A percentile compares a stretch with the other conserved stretches of the same genome.
phyloP scores from a whole-genome alignment of 2,329 filamentous ascomycete genomes.

The Leptoxyphium fumago region DNA sequence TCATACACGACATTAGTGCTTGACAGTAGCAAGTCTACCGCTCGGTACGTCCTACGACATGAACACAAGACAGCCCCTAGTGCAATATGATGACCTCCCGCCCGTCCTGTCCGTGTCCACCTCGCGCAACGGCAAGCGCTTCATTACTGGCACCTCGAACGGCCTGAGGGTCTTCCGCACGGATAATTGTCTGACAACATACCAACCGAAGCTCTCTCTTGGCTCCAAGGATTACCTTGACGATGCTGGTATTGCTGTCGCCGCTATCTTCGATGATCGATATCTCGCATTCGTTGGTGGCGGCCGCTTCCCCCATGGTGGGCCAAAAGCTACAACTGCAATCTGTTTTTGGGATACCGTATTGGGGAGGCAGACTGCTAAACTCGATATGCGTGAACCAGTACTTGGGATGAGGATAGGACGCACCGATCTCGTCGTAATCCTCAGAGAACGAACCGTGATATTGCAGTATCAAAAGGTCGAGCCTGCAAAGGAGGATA shows the following conservation, averaged over 20 bases:
- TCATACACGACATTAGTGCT: too few relatives aligned
- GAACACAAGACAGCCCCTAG: slow-evolving; percentile 81
- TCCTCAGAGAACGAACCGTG: slow-evolving; percentile 34
- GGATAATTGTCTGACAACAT: slow-evolving; percentile 22
- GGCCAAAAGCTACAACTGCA: slow-evolving; percentile 20
- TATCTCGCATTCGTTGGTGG: slow-evolving; percentile 84
- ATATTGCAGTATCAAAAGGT: slow-evolving; percentile 15
- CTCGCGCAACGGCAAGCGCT: slow-evolving; percentile 72
- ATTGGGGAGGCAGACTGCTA: slow-evolving; percentile 60
- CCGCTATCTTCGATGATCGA: slow-evolving; percentile 20
- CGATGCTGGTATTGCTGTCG: slow-evolving; percentile 15
- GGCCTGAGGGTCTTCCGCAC: slow-evolving; percentile 49
- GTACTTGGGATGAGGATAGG: slow-evolving; percentile 69
- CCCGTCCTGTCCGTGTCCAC: slow-evolving; percentile 67
- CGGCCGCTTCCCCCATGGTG: slow-evolving; percentile 36
- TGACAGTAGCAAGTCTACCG: too few relatives aligned
- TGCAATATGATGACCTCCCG: slow-evolving; percentile 56
- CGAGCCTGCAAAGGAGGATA: not conserved
- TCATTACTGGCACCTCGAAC: slow-evolving; percentile 71
- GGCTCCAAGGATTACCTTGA: not conserved
- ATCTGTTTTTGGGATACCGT: slow-evolving; percentile 69
- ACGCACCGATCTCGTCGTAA: slow-evolving; percentile 61
- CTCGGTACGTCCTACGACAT: slow-evolving; percentile 33
- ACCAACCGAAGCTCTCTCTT: slow-evolving; percentile 7
- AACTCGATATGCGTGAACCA: slow-evolving; percentile 62